Percentiles rank a stretch among this genome's conserved stretches.
Conservation (phyloP, 352 stramenopile genomes). For the Globisporangium nunn region DNA sequence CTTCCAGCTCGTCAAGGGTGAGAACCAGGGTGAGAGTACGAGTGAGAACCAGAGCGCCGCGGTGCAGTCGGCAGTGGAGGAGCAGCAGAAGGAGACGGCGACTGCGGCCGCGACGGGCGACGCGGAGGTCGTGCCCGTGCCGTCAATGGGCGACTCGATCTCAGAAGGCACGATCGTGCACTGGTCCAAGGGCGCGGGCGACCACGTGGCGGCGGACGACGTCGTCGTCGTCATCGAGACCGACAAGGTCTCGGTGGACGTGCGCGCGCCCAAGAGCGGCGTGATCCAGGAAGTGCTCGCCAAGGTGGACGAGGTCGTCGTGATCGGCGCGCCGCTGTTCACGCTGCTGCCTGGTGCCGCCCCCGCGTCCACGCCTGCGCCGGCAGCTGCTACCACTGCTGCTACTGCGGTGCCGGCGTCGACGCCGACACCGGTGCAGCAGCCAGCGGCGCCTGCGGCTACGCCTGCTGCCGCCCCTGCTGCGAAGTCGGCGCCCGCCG, state of each 20-base stretch:
- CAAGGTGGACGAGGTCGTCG: constrained; percentile 94
- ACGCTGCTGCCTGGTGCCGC: constrained; percentile 18
- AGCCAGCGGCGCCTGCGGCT: constrained; percentile 10
- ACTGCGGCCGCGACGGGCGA: constrained; percentile 18
- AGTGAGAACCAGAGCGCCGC: too few relatives aligned
- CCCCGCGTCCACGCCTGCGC: too few relatives aligned
- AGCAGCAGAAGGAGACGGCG: constrained; percentile 1
- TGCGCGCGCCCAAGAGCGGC: constrained; percentile 87
- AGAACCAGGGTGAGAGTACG: constrained; percentile 5
- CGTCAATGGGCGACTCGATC: constrained; percentile 94
- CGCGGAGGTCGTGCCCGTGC: constrained; percentile 76
- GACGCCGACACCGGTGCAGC: constrained; percentile 11
- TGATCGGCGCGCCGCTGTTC: constrained; percentile 91
- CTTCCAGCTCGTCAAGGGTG: constrained; percentile 62
- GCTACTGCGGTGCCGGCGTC: constrained; percentile 6
- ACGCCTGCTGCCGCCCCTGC: constrained; percentile 13
- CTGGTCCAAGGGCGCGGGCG: constrained; percentile 80
- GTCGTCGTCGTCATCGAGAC: constrained; percentile 97
- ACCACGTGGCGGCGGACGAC: constrained; percentile 94
- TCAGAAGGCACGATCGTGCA: constrained; percentile 96
- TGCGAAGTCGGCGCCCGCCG: constrained; percentile 13
- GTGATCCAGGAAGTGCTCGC: constrained; percentile 90
- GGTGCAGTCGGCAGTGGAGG: too few relatives aligned
- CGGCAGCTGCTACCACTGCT: too few relatives aligned
- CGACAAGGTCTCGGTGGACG: constrained; percentile 95